Conservation (phyloP, 768 basidiomycete species). For the Boletus tylopilopsis region DNA sequence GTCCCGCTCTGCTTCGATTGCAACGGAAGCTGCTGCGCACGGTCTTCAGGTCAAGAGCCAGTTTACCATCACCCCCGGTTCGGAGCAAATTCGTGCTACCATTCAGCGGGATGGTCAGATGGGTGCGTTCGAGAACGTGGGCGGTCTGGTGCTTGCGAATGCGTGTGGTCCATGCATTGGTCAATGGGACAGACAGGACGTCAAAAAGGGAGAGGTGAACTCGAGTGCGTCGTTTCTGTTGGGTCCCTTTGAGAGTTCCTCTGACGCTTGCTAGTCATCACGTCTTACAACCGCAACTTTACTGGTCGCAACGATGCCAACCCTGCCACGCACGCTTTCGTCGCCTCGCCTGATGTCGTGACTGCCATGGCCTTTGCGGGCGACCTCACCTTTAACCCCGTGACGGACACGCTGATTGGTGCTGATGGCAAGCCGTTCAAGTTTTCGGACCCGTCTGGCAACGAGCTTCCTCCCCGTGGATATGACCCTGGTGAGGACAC, state of each 20-base stretch:
- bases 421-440: constrained; percentile 95
- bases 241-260: neutral
- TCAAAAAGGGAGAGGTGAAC: constrained; percentile 95
- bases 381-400: constrained; percentile 92
- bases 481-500: constrained; percentile 98
- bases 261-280: constrained; percentile 63
- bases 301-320: constrained; percentile 99
- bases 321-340: constrained; percentile 97
- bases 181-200: constrained; percentile 97
- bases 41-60: constrained; percentile 87
- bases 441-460: constrained; percentile 88
- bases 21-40: constrained; percentile 80
- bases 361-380: constrained; percentile 97
- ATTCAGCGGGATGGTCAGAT: constrained; percentile 96
- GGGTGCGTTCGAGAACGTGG: constrained; percentile 78
- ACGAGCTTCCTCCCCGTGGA: constrained; percentile 91
- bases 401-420: constrained; percentile 85
- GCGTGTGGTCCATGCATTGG: constrained; percentile 99
- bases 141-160: constrained; percentile 94
- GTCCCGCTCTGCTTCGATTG: constrained; percentile 95
- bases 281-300: constrained; percentile 99
- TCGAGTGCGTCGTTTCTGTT: constrained; percentile 62
- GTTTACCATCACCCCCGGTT: constrained; percentile 98
- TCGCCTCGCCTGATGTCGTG: constrained; percentile 91
- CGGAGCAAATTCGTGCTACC: constrained; percentile 97